Evolutionary conservation across 805 yeast species (phyloP), one percentile per base, ranked within the genome.

Genomic region (Cyberlindnera mississippiensis): DNA sequence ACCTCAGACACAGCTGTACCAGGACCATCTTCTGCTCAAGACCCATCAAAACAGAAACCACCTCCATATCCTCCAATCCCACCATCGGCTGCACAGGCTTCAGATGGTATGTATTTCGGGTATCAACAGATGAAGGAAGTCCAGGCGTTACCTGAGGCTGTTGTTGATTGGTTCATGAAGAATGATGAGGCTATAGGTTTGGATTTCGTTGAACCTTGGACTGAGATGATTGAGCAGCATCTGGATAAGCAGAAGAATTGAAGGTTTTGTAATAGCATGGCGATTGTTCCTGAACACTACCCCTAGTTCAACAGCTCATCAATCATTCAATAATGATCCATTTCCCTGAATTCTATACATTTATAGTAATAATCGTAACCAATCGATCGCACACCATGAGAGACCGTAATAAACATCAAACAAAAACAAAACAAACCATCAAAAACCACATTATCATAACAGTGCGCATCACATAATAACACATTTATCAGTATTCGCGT

Each of bases 161-260:
- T 75, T 12, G 67, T 73, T 33, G 75, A 75, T 46, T 76, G 79
- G 77, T 75, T 76, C 42, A 59, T 71, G 32, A 62, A 64, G 26
- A 57, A 56, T 30, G 72, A 73, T 45, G 73, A 67, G 38, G 67
- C 71, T 34, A 68, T 76, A 17, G 82, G 82, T 13, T 56, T 76
- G 36, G 80, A 75, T 41, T 76, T 76, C 49, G 82, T 82, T 22
- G 90, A 81, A 29, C 87, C 87, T 2, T 84, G 89, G 81, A 83
- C 91, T 0, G 86, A 82, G 56, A 80, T 82, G 76, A 74, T 84
- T 32, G 91, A 83, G 56, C 81, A 78, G 50, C 86, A 80, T 42
- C 39, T 73, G 35, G 59, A 52, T 19, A 57, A 55, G 36, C 51
- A 53, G 24, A 46, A 46, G 36, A 46, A 28, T 15, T 40, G 38